Conservation (phyloP, 1,139 yeast species). For the Saccharomyces hybrid region DNA sequence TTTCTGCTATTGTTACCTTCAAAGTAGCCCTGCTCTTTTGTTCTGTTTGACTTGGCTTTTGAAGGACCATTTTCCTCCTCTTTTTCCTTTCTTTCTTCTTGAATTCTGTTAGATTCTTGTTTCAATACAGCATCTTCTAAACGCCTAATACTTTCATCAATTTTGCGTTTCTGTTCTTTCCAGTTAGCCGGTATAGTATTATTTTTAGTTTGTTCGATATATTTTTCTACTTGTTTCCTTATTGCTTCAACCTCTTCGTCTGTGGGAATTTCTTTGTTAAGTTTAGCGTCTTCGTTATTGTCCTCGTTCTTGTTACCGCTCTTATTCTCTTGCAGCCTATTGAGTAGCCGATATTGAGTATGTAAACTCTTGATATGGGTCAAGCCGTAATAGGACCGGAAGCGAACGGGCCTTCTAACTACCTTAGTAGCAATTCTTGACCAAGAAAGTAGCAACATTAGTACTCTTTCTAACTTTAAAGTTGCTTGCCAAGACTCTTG, state of each 20-base stretch:
- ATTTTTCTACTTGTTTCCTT: constrained; percentile 19
- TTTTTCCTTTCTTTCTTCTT: constrained; percentile 4
- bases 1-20: not conserved
- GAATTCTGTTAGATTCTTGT: constrained; percentile 11
- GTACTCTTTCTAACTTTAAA: not conserved
- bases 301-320: constrained; percentile 1
- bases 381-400: not conserved
- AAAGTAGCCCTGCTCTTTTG: not conserved
- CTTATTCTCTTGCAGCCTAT: not conserved
- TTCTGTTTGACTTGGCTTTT: constrained; percentile 7
- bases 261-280: not conserved
- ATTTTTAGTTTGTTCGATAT: constrained; percentile 16
- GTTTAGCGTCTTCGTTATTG: constrained; percentile 9
- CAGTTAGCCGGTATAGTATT: constrained; percentile 13
- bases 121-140: constrained; percentile 20
- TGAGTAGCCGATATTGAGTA: not conserved
- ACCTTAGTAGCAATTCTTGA: not conserved
- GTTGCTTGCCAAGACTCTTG: not conserved
- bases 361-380: not conserved
- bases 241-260: constrained; percentile 21
- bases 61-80: constrained; percentile 1
- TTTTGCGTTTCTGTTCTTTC: constrained; percentile 14
- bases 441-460: not conserved
- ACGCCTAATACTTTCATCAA: constrained; percentile 21
- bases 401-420: not conserved